phyloP scores from a whole-genome alignment of 225 moss, liverwort and hornwort species.

The Straminergon stramineum region DNA sequence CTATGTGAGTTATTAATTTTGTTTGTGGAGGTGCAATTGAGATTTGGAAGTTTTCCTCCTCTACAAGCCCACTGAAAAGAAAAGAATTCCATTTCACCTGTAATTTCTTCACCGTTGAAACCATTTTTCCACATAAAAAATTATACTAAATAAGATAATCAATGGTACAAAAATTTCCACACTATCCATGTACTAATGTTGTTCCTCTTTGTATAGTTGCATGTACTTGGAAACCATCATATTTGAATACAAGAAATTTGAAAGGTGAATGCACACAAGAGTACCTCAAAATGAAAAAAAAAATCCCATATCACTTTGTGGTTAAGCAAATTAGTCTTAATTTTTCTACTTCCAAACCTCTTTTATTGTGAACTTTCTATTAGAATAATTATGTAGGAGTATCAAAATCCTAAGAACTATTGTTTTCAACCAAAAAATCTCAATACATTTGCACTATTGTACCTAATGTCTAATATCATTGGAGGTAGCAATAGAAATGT shows the following conservation, averaged over 20 bases:
- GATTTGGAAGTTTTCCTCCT: too few relatives aligned
- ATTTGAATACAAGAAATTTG: neutral
- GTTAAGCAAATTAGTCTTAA: neutral
- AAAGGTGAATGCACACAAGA: too few relatives aligned
- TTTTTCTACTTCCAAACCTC: neutral
- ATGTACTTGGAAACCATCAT: neutral
- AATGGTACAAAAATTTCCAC: neutral
- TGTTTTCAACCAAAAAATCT: neutral
- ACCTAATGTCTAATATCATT: neutral
- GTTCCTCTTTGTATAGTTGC: neutral
- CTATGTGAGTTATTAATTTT: too few relatives aligned
- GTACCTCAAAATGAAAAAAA: too few relatives aligned
- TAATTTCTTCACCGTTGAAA: neutral
- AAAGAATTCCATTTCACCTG: too few relatives aligned
- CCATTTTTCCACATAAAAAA: neutral
- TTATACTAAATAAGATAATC: neutral
- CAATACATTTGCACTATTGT: neutral
- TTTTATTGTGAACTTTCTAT: neutral
- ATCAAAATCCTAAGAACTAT: neutral
- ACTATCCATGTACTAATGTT: neutral
- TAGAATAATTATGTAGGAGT: neutral
- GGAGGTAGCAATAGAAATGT: neutral
- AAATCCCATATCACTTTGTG: too few relatives aligned
- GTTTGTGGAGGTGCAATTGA: too few relatives aligned
- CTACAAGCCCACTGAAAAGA: too few relatives aligned